A percentile compares a stretch with the other conserved stretches of the same genome.
phyloP scores from a whole-genome alignment of 805 yeast genomes.

The Dipodascus albidus region DNA sequence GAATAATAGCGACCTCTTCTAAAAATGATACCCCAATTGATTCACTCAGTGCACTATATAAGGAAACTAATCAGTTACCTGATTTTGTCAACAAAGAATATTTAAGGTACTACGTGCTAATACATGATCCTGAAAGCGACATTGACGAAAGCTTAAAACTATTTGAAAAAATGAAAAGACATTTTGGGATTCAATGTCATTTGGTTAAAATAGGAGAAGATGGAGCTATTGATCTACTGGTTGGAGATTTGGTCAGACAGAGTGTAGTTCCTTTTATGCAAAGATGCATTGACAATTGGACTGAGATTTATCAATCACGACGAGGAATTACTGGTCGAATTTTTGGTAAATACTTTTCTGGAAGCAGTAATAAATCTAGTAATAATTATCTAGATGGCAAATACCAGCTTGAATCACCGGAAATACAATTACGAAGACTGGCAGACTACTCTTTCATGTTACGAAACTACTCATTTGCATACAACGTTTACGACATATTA shows the following conservation, averaged over 20 bases:
- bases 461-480: conserved; percentile 79
- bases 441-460: conserved; percentile 92
- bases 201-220: conserved; percentile 14
- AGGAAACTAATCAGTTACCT: conserved; percentile 37
- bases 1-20: conserved; percentile 54
- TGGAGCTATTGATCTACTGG: conserved; percentile 10
- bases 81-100: conserved; percentile 58
- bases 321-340: conserved; percentile 65
- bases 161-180: conserved; percentile 31
- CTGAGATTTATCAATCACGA: conserved; percentile 66
- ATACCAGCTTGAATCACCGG: conserved; percentile 53
- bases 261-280: conserved; percentile 77
- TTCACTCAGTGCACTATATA: conserved; percentile 40
- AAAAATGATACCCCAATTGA: conserved; percentile 49
- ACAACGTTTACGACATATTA: conserved; percentile 69
- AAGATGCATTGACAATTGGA: conserved; percentile 69
- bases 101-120: conserved; percentile 37
- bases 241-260: conserved; percentile 35
- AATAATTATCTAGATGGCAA: conserved; percentile 38
- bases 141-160: conserved; percentile 31
- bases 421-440: conserved; percentile 63
- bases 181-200: conserved; percentile 21
- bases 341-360: conserved; percentile 40
- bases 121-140: conserved; percentile 39
- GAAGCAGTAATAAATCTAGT: conserved; percentile 17